Percentiles rank a stretch among this genome's conserved stretches.
phyloP scores from a whole-genome alignment of 164 flowering plant species.

The Warburgia ugandensis region DNA sequence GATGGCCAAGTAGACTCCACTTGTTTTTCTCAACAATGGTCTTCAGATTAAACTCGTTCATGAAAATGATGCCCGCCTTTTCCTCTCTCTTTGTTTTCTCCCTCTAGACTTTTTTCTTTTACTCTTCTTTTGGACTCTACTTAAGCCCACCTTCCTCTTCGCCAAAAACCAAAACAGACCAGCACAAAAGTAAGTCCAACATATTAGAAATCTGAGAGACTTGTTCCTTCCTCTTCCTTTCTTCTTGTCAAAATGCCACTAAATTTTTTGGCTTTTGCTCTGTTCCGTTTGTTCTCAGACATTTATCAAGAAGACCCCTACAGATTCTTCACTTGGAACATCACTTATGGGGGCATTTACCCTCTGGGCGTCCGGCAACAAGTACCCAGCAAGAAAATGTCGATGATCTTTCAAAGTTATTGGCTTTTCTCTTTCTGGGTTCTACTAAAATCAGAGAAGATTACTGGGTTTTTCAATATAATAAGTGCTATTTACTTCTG shows the following conservation, averaged over 20 bases:
- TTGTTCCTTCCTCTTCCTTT: not conserved
- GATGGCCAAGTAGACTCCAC: too few species aligned
- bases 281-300: not conserved
- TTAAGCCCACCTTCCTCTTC: not conserved
- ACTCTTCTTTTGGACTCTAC: conserved; percentile 5
- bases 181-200: not conserved
- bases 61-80: too few species aligned
- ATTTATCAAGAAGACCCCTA: conserved; percentile 29
- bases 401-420: too few species aligned
- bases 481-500: too few species aligned
- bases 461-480: too few species aligned
- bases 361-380: conserved; percentile 62
- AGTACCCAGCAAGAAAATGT: conserved; percentile 21
- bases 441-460: too few species aligned
- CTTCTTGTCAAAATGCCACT: conserved; percentile 13
- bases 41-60: too few species aligned
- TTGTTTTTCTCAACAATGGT: too few species aligned
- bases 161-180: not conserved
- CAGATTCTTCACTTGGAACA: conserved; percentile 45
- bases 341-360: conserved; percentile 49
- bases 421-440: too few species aligned
- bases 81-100: not conserved
- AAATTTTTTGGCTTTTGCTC: conserved; percentile 12
- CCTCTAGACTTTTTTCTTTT: too few species aligned
- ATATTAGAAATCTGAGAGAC: too few species aligned